Evolutionary conservation across 306 rosid species (phyloP), one percentile per base, ranked within the genome.

Genomic region (Morella rubra): DNA sequence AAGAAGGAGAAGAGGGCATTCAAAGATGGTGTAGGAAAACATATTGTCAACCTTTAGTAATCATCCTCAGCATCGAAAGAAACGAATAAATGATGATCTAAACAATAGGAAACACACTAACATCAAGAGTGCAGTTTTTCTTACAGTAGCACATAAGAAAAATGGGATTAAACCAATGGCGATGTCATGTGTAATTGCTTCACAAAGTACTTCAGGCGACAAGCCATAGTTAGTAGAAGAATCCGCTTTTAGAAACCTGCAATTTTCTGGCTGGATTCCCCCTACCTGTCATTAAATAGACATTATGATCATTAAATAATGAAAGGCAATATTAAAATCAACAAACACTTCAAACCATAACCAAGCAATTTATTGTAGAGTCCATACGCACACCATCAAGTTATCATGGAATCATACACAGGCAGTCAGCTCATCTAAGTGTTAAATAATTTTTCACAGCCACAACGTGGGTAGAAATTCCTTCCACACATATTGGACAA

Each of bases 61-160:
- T n/a, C 19, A 32, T 13, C 20, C 49, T 3, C 13, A 64, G 27
- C 71, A 61, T 65, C 9, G 8, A 74, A 51, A 61, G 68, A 8
- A 13, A 54, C 74, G 68, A 69, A 64, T 53, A 79, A 71, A 4
- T 24, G 22, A 72, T 49, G 64, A 71, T 81, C 22, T 47, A 71
- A 58, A 73, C 44, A 62, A 11, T 27, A 52, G 53, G 32, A 59
- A 55, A 77, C 24, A 75, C 77, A 72, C 45, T 64, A 75, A 75
- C 42, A 62, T 74, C 24, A 53, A 27, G 75, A 70, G 55, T 47
- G 18, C 51, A 69, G 59, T 52, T 55, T 65, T 77, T 78, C 95
- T 85, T 92, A 94, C 97, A 2, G 94, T 87, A 66, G 93, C 97
- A 75, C 98, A 92, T 81, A 94, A 83, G 96, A 94, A 92, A 84